These are phyloP conservation scores for Tulasnella sp. DNA, from an alignment of 768 basidiomycete species.

Conservation along the genomic window DNA sequence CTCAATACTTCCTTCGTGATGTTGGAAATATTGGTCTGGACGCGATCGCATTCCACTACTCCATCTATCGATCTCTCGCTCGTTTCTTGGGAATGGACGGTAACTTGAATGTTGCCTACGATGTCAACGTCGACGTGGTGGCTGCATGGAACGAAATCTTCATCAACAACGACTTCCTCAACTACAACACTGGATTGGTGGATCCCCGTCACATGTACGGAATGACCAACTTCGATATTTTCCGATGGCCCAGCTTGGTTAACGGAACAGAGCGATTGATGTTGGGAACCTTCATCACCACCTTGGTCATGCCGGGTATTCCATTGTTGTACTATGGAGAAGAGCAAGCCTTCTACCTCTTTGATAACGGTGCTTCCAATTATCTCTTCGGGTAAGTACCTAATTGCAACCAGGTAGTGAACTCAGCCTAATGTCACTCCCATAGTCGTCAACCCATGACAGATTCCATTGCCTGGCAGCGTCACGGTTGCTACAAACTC, in stretches of 20 bases:
- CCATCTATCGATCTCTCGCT: constrained; percentile 71
- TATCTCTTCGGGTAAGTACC: constrained; percentile 69
- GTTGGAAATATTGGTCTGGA: constrained; percentile 52
- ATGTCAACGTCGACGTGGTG: constrained; percentile 69
- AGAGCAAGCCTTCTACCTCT: constrained; percentile 76
- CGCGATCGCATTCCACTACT: constrained; percentile 83
- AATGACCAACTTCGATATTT: constrained; percentile 89
- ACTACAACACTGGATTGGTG: constrained; percentile 45
- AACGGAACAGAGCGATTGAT: constrained; percentile 70
- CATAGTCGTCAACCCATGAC: constrained; percentile 85
- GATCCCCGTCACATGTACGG: constrained; percentile 88
- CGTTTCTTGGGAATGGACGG: constrained; percentile 95
- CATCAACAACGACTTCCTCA: constrained; percentile 75
- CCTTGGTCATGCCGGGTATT: constrained; percentile 76
- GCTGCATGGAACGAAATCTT: constrained; percentile 89
- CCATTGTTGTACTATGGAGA: constrained; percentile 84
- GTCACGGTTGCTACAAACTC: constrained; percentile 82
- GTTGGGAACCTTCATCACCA: constrained; percentile 64
- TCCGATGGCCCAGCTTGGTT: constrained; percentile 80
- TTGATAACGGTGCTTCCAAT: constrained; percentile 78
- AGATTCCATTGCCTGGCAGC: constrained; percentile 71
- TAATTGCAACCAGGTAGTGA: not conserved
- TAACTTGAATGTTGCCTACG: constrained; percentile 81
- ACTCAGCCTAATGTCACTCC: constrained; percentile 1
- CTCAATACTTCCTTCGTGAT: constrained; percentile 70